A percentile compares a stretch with the other conserved stretches of the same genome.
Conservation (phyloP, 164 flowering plant species). For the Tetrastigma voinierianum region DNA sequence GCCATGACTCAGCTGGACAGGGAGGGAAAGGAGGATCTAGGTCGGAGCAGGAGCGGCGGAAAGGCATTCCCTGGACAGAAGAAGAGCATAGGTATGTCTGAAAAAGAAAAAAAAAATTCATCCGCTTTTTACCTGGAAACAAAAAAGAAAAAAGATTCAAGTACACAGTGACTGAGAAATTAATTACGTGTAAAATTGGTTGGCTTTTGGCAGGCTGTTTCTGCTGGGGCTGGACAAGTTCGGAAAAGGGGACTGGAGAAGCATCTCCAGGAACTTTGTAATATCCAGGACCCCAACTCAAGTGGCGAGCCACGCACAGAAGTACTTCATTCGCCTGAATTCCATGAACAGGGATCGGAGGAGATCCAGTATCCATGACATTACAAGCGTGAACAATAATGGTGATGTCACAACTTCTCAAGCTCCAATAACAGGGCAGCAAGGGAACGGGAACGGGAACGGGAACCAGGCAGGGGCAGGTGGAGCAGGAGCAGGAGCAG, state of each 20-base stretch:
- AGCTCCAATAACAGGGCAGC: constrained; percentile 61
- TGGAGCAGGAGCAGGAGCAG: constrained; percentile 19
- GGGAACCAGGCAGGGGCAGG: constrained; percentile 19
- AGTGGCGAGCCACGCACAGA: constrained; percentile 83
- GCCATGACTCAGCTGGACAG: constrained; percentile 28
- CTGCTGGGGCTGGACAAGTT: constrained; percentile 74
- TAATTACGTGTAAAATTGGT: background rate
- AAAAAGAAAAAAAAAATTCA: background rate
- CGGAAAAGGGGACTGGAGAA: constrained; percentile 88
- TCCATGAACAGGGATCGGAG: constrained; percentile 80
- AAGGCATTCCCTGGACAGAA: constrained; percentile 95
- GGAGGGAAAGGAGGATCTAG: constrained; percentile 44
- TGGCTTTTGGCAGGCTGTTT: constrained; percentile 51
- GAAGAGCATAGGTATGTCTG: constrained; percentile 78
- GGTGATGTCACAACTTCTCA: constrained; percentile 40
- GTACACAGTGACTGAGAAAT: too few relatives aligned
- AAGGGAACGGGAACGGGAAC: constrained; percentile 19
- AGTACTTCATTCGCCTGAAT: constrained; percentile 70
- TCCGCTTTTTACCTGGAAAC: background rate
- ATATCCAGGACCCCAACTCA: constrained; percentile 76
- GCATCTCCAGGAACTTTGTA: constrained; percentile 77
- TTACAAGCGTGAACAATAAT: constrained; percentile 55
- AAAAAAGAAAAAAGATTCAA: background rate
- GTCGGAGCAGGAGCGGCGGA: constrained; percentile 74
- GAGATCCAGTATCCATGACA: constrained; percentile 84